Percentiles rank a stretch among this genome's conserved stretches.
phyloP scores from a whole-genome alignment of 2,329 filamentous ascomycete species.

The Ascochyta koolunga region DNA sequence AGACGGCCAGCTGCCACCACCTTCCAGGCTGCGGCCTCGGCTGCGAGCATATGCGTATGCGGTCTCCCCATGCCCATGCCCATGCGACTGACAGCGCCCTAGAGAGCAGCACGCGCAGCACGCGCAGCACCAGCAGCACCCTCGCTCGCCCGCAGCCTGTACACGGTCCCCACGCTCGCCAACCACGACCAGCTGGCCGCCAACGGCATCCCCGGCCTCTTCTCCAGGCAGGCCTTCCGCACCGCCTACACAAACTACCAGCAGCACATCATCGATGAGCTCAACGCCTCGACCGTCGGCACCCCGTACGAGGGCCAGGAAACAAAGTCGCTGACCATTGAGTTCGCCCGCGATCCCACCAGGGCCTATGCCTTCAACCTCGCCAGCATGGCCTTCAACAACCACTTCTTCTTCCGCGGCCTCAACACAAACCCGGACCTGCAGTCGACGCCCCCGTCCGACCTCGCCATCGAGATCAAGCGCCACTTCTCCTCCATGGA shows the following conservation, averaged over 20 bases:
- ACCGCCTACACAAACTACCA: conserved; percentile 87
- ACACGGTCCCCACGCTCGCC: conserved; percentile 57
- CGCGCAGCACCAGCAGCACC: conserved; percentile 16
- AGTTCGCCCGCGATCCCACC: conserved; percentile 78
- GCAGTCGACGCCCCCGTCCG: conserved; percentile 38
- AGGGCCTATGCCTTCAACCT: conserved; percentile 89
- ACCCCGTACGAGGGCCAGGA: conserved; percentile 67
- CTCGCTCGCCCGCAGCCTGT: conserved; percentile 35
- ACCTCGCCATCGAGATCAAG: conserved; percentile 68
- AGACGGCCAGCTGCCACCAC: conserved; percentile 33
- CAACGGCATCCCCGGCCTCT: conserved; percentile 70
- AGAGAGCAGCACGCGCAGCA: conserved; percentile 27
- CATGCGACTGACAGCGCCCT: conserved; percentile 37
- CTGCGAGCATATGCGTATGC: conserved; percentile 35
- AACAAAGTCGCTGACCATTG: conserved; percentile 71
- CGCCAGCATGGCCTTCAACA: conserved; percentile 96
- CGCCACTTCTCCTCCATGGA: conserved; percentile 81
- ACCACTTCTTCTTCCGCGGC: conserved; percentile 77
- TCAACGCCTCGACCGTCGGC: conserved; percentile 75
- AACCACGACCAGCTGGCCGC: conserved; percentile 54
- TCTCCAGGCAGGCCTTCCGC: conserved; percentile 72
- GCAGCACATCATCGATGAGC: conserved; percentile 71
- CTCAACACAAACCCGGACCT: conserved; percentile 47
- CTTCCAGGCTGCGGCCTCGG: conserved; percentile 29
- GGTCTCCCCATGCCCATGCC: not conserved